Percentiles rank a stretch among this genome's conserved stretches.
Evolutionary conservation across 371 early-diverging fungal species (phyloP).

Genomic region (Haplosporangium sp.): DNA sequence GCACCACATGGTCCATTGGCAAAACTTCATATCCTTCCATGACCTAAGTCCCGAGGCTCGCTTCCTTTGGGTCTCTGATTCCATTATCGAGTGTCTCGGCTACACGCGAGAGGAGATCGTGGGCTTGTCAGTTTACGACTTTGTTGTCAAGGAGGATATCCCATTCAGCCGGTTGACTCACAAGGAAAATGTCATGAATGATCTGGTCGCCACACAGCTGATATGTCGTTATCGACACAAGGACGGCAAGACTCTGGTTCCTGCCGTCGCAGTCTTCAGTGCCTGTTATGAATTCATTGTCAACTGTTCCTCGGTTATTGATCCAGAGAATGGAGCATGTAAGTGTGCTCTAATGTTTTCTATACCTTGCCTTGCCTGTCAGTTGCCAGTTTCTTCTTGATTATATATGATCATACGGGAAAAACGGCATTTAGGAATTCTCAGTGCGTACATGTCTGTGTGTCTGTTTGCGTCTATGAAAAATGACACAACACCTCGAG

Average conservation of each 20-base stretch:
- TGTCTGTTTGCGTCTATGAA: no score
- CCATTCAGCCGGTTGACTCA: slow-evolving; percentile 39
- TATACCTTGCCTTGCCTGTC: no score
- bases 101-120: slow-evolving; percentile 62
- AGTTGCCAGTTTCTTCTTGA: no score
- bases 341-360: neutral
- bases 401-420: no score
- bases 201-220: slow-evolving; percentile 53
- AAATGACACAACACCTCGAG: no score
- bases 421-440: no score
- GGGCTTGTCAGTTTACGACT: slow-evolving; percentile 54
- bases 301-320: slow-evolving; percentile 19
- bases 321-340: slow-evolving; percentile 1
- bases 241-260: slow-evolving; percentile 9
- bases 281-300: slow-evolving; percentile 27
- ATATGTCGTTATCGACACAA: slow-evolving; percentile 12
- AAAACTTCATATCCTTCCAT: slow-evolving; percentile 63
- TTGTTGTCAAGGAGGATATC: slow-evolving; percentile 57
- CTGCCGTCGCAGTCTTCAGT: slow-evolving; percentile 9
- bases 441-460: no score
- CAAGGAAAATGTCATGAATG: slow-evolving; percentile 55
- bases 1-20: no score
- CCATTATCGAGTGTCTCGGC: slow-evolving; percentile 60
- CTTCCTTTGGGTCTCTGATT: slow-evolving; percentile 61
- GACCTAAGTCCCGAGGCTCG: slow-evolving; percentile 60